Conservation (phyloP, 306 rosid species). For the Cucurbita maxima region DNA sequence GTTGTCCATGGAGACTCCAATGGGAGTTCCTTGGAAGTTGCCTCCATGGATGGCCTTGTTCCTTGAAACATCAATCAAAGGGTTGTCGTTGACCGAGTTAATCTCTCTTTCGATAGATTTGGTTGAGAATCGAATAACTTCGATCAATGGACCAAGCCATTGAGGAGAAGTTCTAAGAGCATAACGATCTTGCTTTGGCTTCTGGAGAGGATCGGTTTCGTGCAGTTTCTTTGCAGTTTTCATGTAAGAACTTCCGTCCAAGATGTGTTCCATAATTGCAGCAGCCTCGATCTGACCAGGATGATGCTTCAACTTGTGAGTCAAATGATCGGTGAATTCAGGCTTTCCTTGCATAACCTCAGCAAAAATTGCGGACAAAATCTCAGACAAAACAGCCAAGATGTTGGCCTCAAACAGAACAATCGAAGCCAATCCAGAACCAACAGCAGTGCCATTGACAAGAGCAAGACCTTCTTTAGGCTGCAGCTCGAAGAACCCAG, state of each 20-base stretch:
- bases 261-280: conserved; percentile 57
- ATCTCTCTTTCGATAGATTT: conserved; percentile 84
- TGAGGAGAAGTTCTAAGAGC: conserved; percentile 90
- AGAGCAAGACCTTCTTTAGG: conserved; percentile 94
- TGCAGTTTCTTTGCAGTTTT: conserved; percentile 16
- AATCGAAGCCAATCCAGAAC: conserved; percentile 74
- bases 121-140: conserved; percentile 71
- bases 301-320: conserved; percentile 77
- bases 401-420: conserved; percentile 75
- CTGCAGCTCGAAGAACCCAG: conserved; percentile 68
- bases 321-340: conserved; percentile 81
- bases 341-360: conserved; percentile 93
- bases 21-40: conserved; percentile 90
- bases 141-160: conserved; percentile 86
- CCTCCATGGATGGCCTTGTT: conserved; percentile 90
- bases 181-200: too few relatives aligned
- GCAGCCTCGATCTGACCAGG: conserved; percentile 97
- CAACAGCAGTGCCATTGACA: conserved; percentile 88
- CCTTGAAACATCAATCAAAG: conserved; percentile 85
- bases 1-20: conserved; percentile 93
- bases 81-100: conserved; percentile 82
- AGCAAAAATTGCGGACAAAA: conserved; percentile 60
- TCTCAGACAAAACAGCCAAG: conserved; percentile 46
- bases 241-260: too few relatives aligned
- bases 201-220: conserved; percentile 17